Conservation (phyloP, 805 yeast species). For the Wickerhamomyces subpelliculosus region DNA sequence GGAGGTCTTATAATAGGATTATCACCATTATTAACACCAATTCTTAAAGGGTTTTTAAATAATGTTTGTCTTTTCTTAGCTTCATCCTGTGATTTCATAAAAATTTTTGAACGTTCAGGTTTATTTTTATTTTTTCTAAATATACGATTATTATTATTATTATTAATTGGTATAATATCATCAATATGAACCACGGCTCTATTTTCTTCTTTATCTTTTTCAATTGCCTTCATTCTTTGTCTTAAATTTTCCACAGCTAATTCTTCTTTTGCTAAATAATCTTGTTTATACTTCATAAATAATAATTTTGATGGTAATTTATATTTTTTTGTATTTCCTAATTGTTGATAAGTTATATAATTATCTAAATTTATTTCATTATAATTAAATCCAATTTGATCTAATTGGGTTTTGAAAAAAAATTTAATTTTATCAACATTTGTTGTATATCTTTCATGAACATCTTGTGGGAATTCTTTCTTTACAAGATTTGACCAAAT, state of each 20-base stretch:
- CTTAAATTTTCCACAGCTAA: conserved; percentile 28
- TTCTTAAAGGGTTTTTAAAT: conserved; percentile 14
- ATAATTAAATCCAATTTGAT: conserved; percentile 9
- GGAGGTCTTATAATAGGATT: not conserved
- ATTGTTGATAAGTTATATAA: conserved; percentile 8
- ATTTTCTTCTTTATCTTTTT: conserved; percentile 25
- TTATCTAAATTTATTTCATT: conserved; percentile 8
- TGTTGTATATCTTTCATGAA: conserved; percentile 23
- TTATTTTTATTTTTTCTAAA: not conserved
- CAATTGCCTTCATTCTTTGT: conserved; percentile 21
- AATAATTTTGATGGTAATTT: conserved; percentile 29
- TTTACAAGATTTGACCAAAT: conserved; percentile 26
- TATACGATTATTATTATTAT: not conserved
- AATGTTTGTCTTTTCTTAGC: conserved; percentile 10
- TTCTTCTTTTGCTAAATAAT: conserved; percentile 25
- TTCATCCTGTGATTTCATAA: conserved; percentile 15
- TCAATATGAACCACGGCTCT: conserved; percentile 20
- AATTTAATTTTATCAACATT: conserved; percentile 11
- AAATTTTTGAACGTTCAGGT: conserved; percentile 12
- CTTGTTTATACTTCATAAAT: conserved; percentile 26
- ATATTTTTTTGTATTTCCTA: conserved; percentile 17
- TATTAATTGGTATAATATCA: conserved; percentile 13
- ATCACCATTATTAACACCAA: not conserved
- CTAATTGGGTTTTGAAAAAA: conserved; percentile 15
- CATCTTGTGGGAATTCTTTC: conserved; percentile 29